Evolutionary conservation across 345 rosid genomes (phyloP).

Genomic region (Camelina neglecta): DNA sequence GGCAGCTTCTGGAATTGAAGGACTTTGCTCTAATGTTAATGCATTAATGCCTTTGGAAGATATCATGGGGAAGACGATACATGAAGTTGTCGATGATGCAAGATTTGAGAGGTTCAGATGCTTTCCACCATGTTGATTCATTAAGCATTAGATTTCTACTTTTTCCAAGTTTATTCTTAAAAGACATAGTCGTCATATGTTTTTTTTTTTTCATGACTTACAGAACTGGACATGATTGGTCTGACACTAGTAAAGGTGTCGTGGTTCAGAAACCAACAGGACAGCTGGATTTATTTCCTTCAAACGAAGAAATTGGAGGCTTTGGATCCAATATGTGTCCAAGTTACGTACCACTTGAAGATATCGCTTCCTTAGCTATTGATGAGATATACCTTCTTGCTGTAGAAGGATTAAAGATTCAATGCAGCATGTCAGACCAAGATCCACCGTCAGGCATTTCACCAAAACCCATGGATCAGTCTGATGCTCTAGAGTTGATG

Average conservation of each 20-base stretch:
- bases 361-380: slow-evolving; percentile 51
- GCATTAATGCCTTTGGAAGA: slow-evolving; percentile 74
- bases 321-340: slow-evolving; percentile 28
- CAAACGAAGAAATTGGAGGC: slow-evolving; percentile 10
- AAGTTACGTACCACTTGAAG: slow-evolving; percentile 48
- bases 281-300: slow-evolving; percentile 24
- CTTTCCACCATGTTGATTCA: slow-evolving; percentile 27
- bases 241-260: slow-evolving; percentile 13
- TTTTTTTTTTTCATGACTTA: slow-evolving; percentile 7
- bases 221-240: slow-evolving; percentile 29
- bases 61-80: slow-evolving; percentile 60
- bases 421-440: slow-evolving; percentile 65
- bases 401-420: slow-evolving; percentile 71
- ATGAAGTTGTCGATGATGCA: slow-evolving; percentile 52
- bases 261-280: slow-evolving; percentile 16
- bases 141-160: slow-evolving; percentile 16
- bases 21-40: slow-evolving; percentile 48
- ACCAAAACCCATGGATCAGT: slow-evolving; percentile 41
- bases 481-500: slow-evolving; percentile 48
- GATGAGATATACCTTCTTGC: slow-evolving; percentile 59
- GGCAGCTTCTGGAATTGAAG: slow-evolving; percentile 57
- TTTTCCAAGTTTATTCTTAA: not conserved
- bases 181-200: not conserved
- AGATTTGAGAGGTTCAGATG: slow-evolving; percentile 47
- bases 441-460: slow-evolving; percentile 56